phyloP scores from a whole-genome alignment of 78 protist species.

The Diacronema lutheri region DNA sequence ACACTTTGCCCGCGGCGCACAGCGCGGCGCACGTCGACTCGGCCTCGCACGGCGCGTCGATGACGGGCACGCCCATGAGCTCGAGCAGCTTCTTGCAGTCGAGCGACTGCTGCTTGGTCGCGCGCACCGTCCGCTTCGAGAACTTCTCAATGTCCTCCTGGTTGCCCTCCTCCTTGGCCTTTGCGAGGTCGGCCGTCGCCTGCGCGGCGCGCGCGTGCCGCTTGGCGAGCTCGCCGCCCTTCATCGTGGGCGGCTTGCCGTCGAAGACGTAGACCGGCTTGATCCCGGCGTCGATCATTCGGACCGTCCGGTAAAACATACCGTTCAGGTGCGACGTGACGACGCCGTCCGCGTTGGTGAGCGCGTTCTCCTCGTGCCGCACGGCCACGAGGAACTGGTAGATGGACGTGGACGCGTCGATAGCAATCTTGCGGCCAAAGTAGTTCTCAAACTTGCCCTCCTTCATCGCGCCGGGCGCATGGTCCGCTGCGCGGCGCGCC shows the following conservation, averaged over 20 bases:
- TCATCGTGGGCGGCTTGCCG: constrained; percentile 94
- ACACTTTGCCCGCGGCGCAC: constrained; percentile 48
- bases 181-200: constrained; percentile 67
- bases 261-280: constrained; percentile 98
- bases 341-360: constrained; percentile 81
- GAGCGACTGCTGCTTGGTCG: constrained; percentile 80
- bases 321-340: constrained; percentile 89
- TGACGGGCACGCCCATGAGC: constrained; percentile 96
- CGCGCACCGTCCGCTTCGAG: constrained; percentile 61
- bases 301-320: constrained; percentile 89
- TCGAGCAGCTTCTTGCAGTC: constrained; percentile 83
- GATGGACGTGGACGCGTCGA: constrained; percentile 91
- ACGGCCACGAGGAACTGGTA: constrained; percentile 93
- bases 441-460: constrained; percentile 75
- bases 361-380: constrained; percentile 27
- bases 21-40: constrained; percentile 87
- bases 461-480: constrained; percentile 73
- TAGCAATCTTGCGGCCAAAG: constrained; percentile 84
- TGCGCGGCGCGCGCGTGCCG: constrained; percentile 74
- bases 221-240: constrained; percentile 88
- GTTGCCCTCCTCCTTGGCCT: constrained; percentile 82
- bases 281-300: constrained; percentile 90
- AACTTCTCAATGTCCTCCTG: constrained; percentile 75
- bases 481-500: constrained; percentile 40
- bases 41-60: constrained; percentile 96